A percentile compares a stretch with the other conserved stretches of the same genome.
Evolutionary conservation across 1,284 basidiomycete genomes (phyloP).

Genomic region (Peniophora sp.): DNA sequence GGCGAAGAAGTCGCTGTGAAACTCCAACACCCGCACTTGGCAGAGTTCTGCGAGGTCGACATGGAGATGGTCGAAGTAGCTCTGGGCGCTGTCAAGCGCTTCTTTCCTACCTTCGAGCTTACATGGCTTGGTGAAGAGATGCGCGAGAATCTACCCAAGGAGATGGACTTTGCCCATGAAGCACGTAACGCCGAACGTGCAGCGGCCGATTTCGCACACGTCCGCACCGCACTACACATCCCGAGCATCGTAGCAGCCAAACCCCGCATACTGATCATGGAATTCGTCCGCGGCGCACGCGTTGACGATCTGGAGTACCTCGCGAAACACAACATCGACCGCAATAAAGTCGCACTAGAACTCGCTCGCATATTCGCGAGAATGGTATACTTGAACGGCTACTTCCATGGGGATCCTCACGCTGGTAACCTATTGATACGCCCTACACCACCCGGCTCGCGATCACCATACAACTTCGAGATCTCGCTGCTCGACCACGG

Average conservation of each 20-base stretch:
- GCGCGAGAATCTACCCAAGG: conserved; percentile 87
- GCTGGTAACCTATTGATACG: conserved; percentile 78
- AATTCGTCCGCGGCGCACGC: conserved; percentile 83
- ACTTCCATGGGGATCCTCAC: conserved; percentile 66
- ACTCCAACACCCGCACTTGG: conserved; percentile 92
- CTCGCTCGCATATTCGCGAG: conserved; percentile 85
- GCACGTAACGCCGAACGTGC: conserved; percentile 78
- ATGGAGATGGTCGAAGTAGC: conserved; percentile 84
- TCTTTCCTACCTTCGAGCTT: conserved; percentile 89
- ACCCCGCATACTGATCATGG: conserved; percentile 90
- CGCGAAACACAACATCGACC: conserved; percentile 79
- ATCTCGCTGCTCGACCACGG: conserved; percentile 90
- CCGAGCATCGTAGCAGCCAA: conserved; percentile 82
- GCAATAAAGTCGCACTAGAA: conserved; percentile 90
- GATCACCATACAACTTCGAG: conserved; percentile 90
- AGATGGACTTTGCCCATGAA: conserved; percentile 94
- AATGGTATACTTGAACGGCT: conserved; percentile 97
- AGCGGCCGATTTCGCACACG: conserved; percentile 62
- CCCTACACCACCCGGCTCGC: conserved; percentile 51
- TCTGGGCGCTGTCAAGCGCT: conserved; percentile 78
- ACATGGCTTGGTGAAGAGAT: conserved; percentile 93
- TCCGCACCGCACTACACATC: conserved; percentile 83
- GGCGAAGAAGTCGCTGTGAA: conserved; percentile 80
- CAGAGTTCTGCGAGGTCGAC: conserved; percentile 85
- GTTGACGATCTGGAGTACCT: conserved; percentile 89